These are phyloP conservation scores for Fraxinus albicans DNA, from an alignment of 305 asterid species.

Conservation along the genomic window DNA sequence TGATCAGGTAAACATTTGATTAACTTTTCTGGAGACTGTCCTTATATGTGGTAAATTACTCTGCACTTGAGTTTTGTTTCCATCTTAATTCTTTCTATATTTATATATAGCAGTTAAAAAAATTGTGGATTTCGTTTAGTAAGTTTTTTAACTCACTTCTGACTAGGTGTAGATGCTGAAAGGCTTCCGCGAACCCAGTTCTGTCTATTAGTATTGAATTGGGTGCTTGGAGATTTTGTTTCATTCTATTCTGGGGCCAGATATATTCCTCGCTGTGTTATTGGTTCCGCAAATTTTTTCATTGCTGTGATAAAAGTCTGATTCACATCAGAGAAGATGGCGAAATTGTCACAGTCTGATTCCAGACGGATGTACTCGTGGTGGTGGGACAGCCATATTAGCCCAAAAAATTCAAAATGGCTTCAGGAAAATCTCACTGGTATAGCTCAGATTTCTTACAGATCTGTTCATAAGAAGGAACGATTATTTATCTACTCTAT, in stretches of 20 bases:
- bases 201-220: conserved; percentile 42
- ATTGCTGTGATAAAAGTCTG: conserved; percentile 17
- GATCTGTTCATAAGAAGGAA: background rate
- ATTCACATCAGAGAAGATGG: conserved; percentile 45
- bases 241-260: conserved; percentile 5
- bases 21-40: conserved; percentile 25
- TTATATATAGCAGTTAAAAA: background rate
- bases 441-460: conserved; percentile 29
- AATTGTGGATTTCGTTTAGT: conserved; percentile 12
- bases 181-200: conserved; percentile 38
- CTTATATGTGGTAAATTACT: conserved; percentile 15
- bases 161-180: conserved; percentile 31
- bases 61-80: conserved; percentile 18
- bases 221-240: conserved; percentile 28
- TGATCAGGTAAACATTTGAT: conserved; percentile 29
- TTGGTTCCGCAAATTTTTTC: conserved; percentile 5
- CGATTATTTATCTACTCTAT: background rate
- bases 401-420: conserved; percentile 99
- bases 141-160: conserved; percentile 17
- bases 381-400: conserved; percentile 99
- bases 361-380: conserved; percentile 92
- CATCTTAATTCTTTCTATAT: background rate
- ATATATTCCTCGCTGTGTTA: conserved; percentile 8
- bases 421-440: conserved; percentile 98
- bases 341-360: conserved; percentile 56